Evolutionary conservation across 129 eudicot species (phyloP), one percentile per base, ranked within the genome.

Genomic region (Calendula officinalis): DNA sequence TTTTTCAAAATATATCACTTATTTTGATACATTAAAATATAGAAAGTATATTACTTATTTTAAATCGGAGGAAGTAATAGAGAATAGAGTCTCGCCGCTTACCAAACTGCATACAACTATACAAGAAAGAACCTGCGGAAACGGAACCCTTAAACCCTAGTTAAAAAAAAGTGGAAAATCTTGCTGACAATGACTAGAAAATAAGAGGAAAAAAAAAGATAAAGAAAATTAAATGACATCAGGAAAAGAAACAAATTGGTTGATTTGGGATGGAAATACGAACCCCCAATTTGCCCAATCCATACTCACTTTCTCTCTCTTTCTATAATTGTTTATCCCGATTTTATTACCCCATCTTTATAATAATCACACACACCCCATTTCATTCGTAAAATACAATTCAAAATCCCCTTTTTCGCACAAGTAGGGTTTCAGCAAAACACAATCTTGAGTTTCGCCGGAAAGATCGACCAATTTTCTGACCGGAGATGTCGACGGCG

Each of bases 401-500:
- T 30, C 70, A 71, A 69, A 71, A 71, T 8, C 15, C 54, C 76
- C 56, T 56, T 51, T 68, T 68, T 42, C 36, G 14, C n/a, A 11
- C 35, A 60, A 47, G 16, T 72, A 72, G 77, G 77, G 77, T 72
- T 72, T 72, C 59, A 69, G 38, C 13, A 59, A 45, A 22, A 54
- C 8, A 22, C 8, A 35, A 50, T 69, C 49, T 40, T n/a, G 52
- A 14, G 50, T 64, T 56, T 16, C 55, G 63, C 46, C 76, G 72
- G 61, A 67, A 68, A 42, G 50, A 51, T 73, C 67, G 12, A 34
- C 10, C 30, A 22, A 22, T 39, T n/a, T 50, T 27, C 35, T 75
- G 44, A 72, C 62, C 65, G 68, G 75, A 73, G 59, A 88, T 88
- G 94, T 66, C 86, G 48, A 69, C 42, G 66, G 69, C 73, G 72